Percentiles rank a stretch among this genome's conserved stretches.
Conservation (phyloP, 169 alveolate species). For the Plasmodium yoelii region DNA sequence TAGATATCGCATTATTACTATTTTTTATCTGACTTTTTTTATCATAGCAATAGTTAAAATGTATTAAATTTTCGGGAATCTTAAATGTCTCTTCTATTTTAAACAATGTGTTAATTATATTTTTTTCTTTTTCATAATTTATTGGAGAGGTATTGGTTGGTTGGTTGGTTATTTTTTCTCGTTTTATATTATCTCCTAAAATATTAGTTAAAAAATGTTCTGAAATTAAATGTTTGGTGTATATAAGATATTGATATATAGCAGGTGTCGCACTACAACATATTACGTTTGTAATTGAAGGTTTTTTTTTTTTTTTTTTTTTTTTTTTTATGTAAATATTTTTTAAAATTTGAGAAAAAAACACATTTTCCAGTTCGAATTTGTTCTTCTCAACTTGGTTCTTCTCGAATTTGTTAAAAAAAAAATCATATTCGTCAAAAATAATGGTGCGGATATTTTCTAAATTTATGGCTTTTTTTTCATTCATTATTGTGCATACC, state of each 20-base stretch:
- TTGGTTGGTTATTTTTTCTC: not conserved
- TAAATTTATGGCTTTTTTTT: slow-evolving; percentile 31
- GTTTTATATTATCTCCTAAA: not conserved
- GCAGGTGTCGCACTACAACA: slow-evolving; percentile 69
- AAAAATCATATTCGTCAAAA: slow-evolving; percentile 60
- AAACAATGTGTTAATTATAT: slow-evolving; percentile 35
- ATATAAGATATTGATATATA: slow-evolving; percentile 20
- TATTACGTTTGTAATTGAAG: slow-evolving; percentile 42
- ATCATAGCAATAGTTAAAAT: slow-evolving; percentile 45
- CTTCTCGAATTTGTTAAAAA: not conserved
- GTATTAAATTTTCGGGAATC: slow-evolving; percentile 42
- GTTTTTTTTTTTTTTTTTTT: not conserved
- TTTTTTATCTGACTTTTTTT: slow-evolving; percentile 14
- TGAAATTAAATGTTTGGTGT: slow-evolving; percentile 50
- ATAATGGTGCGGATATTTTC: slow-evolving; percentile 24
- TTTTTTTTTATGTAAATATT: slow-evolving; percentile 18
- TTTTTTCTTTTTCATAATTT: slow-evolving; percentile 19
- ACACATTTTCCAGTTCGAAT: slow-evolving; percentile 31
- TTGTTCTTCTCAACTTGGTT: not conserved
- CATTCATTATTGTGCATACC: slow-evolving; percentile 23
- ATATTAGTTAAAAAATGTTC: slow-evolving; percentile 17
- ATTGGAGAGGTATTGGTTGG: not conserved
- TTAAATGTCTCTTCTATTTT: slow-evolving; percentile 16
- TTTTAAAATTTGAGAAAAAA: slow-evolving; percentile 36
- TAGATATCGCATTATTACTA: slow-evolving; percentile 36